Conservation (phyloP, 345 rosid species). For the Hibiscus syriacus region DNA sequence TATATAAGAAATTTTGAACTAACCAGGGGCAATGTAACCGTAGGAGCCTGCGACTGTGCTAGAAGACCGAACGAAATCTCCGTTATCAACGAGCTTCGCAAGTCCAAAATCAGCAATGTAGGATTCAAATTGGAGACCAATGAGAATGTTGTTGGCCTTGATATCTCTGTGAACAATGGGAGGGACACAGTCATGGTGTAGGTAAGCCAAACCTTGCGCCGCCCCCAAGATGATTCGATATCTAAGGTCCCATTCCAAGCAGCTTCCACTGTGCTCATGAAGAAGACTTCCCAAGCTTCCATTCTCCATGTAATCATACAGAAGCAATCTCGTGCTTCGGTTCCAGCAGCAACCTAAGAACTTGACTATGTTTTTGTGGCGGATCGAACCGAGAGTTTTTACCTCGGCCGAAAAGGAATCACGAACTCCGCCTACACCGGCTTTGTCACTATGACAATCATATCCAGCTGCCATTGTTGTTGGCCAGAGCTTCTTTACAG, state of each 20-base stretch:
- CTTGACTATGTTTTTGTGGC: slow-evolving; percentile 83
- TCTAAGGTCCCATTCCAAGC: slow-evolving; percentile 73
- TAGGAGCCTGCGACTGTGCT: slow-evolving; percentile 90
- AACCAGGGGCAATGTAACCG: slow-evolving; percentile 97
- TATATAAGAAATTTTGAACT: slow-evolving; percentile 4
- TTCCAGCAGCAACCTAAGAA: slow-evolving; percentile 89
- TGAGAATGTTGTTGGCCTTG: slow-evolving; percentile 88
- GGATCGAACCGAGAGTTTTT: slow-evolving; percentile 73
- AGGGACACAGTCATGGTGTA: slow-evolving; percentile 89
- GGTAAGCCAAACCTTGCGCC: slow-evolving; percentile 87
- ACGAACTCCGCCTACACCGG: slow-evolving; percentile 49
- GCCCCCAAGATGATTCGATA: slow-evolving; percentile 66
- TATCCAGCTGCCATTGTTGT: slow-evolving; percentile 27
- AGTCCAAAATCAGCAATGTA: slow-evolving; percentile 89
- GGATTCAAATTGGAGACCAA: slow-evolving; percentile 73
- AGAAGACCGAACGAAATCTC: slow-evolving; percentile 70
- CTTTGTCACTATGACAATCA: slow-evolving; percentile 29
- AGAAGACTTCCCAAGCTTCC: slow-evolving; percentile 83
- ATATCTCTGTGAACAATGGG: slow-evolving; percentile 90
- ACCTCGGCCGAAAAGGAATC: slow-evolving; percentile 89
- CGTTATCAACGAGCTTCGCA: slow-evolving; percentile 76
- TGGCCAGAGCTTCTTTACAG: slow-evolving; percentile 88
- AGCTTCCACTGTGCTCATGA: slow-evolving; percentile 51
- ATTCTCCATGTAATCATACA: slow-evolving; percentile 80
- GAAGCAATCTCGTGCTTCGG: slow-evolving; percentile 65